Conservation (phyloP, 148 eudicot species). For the Bassia scoparia region DNA sequence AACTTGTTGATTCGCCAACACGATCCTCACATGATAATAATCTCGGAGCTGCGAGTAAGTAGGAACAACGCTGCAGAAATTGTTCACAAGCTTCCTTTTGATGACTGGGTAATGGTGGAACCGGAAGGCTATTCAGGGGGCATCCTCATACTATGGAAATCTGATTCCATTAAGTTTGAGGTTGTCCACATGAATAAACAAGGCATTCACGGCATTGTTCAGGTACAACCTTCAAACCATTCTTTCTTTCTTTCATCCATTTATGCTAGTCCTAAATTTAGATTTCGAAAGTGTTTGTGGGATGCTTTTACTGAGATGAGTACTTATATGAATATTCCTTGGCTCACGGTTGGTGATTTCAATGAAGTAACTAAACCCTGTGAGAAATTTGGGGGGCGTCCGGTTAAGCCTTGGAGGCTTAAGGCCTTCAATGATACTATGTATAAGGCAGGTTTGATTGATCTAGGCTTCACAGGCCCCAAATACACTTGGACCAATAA, state of each 20-base stretch:
- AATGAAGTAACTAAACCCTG: not conserved
- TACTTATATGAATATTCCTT: not conserved
- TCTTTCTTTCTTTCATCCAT: too few relatives aligned
- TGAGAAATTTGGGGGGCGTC: not conserved
- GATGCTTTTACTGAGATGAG: not conserved
- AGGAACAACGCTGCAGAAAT: too few relatives aligned
- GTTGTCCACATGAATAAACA: not conserved
- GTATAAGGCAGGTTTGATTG: not conserved
- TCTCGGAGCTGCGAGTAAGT: too few relatives aligned
- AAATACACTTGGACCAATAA: not conserved
- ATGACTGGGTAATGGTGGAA: not conserved
- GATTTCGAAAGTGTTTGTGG: not conserved
- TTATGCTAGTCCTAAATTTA: too few relatives aligned
- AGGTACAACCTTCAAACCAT: not conserved
- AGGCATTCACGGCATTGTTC: not conserved
- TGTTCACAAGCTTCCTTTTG: too few relatives aligned
- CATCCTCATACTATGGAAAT: not conserved
- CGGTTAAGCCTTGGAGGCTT: not conserved
- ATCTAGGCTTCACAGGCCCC: not conserved
- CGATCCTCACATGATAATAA: too few relatives aligned
- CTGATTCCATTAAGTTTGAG: not conserved
- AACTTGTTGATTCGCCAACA: too few relatives aligned
- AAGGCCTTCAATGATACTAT: not conserved
- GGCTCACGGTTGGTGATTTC: not conserved
- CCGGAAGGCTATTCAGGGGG: not conserved